A percentile compares a stretch with the other conserved stretches of the same genome.
phyloP scores from a whole-genome alignment of 768 basidiomycete genomes.

The Lepiota subincarnata region DNA sequence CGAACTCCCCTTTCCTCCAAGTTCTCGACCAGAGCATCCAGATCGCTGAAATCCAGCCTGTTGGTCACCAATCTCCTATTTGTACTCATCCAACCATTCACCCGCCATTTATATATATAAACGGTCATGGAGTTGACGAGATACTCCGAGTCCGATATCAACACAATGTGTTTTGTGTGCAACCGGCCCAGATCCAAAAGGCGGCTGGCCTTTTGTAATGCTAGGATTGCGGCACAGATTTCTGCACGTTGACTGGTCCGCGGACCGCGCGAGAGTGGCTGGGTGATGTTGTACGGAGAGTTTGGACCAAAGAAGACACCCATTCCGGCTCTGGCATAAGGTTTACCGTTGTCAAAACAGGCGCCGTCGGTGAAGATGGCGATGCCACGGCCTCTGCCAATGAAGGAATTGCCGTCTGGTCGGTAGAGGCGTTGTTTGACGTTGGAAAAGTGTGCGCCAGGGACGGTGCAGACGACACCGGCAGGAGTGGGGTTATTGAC shows the following conservation, averaged over 20 bases:
- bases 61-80: slow-evolving; percentile 4
- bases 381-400: background rate
- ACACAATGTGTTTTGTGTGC: background rate
- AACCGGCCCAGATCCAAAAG: background rate
- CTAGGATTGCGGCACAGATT: background rate
- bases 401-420: too few relatives aligned
- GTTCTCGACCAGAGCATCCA: background rate
- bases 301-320: background rate
- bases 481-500: too few relatives aligned
- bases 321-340: background rate
- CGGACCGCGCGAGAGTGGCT: background rate
- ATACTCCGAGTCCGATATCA: slow-evolving; percentile 10
- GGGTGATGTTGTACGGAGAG: background rate
- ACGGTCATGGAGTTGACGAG: slow-evolving; percentile 7
- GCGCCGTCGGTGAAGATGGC: background rate
- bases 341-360: background rate
- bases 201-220: background rate
- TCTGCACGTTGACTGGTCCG: slow-evolving; percentile 2
- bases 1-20: background rate
- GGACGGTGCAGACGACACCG: too few relatives aligned
- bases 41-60: background rate
- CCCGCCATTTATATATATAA: slow-evolving; percentile 8
- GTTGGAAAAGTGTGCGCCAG: too few relatives aligned
- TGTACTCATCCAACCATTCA: slow-evolving; percentile 7
- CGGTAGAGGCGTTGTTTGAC: too few relatives aligned